Conservation (phyloP, 805 yeast genomes). For the Saturnispora silvae region DNA sequence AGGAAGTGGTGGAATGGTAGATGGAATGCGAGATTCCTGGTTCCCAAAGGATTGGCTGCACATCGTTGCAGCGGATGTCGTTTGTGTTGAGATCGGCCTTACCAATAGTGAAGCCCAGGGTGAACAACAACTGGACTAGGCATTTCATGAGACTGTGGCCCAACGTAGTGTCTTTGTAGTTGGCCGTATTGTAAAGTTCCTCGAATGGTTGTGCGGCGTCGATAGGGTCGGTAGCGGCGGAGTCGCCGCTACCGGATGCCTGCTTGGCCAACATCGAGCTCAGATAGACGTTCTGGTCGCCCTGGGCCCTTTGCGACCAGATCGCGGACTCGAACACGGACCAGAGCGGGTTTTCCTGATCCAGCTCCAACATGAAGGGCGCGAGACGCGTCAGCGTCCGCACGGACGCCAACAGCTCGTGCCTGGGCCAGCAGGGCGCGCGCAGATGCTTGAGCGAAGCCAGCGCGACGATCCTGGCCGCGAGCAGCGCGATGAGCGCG, state of each 20-base stretch:
- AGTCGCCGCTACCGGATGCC: not conserved
- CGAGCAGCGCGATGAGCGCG: constrained; percentile 34
- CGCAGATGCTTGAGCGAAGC: constrained; percentile 18
- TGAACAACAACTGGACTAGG: constrained; percentile 40
- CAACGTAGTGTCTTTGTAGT: not conserved
- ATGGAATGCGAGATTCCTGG: constrained; percentile 55
- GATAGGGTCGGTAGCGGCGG: no score
- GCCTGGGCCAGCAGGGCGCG: constrained; percentile 18
- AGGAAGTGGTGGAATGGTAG: constrained; percentile 22
- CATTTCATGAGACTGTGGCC: constrained; percentile 24
- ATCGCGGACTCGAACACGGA: constrained; percentile 26
- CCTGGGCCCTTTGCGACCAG: constrained; percentile 26
- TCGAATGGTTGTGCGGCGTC: no score
- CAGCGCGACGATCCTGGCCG: constrained; percentile 26
- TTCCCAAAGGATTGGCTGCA: constrained; percentile 56
- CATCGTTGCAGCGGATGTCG: constrained; percentile 17
- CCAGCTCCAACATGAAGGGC: constrained; percentile 58
- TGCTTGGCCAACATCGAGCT: constrained; percentile 1
- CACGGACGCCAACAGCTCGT: constrained; percentile 46
- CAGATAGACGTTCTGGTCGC: not conserved
- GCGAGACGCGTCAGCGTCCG: constrained; percentile 53
- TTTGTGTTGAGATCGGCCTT: constrained; percentile 4
- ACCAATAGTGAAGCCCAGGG: constrained; percentile 45
- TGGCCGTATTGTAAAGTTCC: not conserved
- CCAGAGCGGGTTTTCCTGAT: constrained; percentile 15